A percentile compares a stretch with the other conserved stretches of the same genome.
Evolutionary conservation across 768 basidiomycete genomes (phyloP).

Genomic region (Rhizopogon vulgaris): DNA sequence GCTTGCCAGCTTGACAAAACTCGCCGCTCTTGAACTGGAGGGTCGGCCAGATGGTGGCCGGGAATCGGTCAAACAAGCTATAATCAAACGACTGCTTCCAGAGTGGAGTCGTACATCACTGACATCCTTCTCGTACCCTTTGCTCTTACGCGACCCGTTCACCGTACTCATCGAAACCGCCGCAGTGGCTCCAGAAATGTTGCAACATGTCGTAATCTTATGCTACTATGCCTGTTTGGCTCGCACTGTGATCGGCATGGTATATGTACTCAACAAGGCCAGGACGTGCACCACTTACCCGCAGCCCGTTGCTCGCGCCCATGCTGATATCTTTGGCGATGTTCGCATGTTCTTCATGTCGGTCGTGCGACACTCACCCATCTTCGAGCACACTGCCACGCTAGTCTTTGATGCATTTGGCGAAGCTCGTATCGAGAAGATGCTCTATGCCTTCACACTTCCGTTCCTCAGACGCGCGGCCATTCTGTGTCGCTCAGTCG

Average conservation of each 20-base stretch:
- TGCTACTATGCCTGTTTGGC: slow-evolving; percentile 89
- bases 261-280: slow-evolving; percentile 75
- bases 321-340: slow-evolving; percentile 76
- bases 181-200: slow-evolving; percentile 81
- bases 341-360: slow-evolving; percentile 89
- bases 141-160: slow-evolving; percentile 87
- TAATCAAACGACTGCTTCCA: slow-evolving; percentile 84
- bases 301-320: slow-evolving; percentile 35
- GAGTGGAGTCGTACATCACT: slow-evolving; percentile 89
- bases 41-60: slow-evolving; percentile 67
- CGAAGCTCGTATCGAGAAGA: slow-evolving; percentile 77
- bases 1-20: slow-evolving; percentile 58
- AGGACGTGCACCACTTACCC: slow-evolving; percentile 46
- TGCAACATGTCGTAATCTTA: slow-evolving; percentile 83
- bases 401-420: slow-evolving; percentile 76
- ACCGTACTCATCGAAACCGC: slow-evolving; percentile 87
- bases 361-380: slow-evolving; percentile 81
- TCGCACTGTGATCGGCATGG: slow-evolving; percentile 77
- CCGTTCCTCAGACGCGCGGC: slow-evolving; percentile 88
- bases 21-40: slow-evolving; percentile 66
- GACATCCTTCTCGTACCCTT: slow-evolving; percentile 76
- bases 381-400: slow-evolving; percentile 81
- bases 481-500: slow-evolving; percentile 73
- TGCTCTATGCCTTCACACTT: slow-evolving; percentile 82
- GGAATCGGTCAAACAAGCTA: slow-evolving; percentile 73